Percentiles rank a stretch among this genome's conserved stretches.
phyloP scores from a whole-genome alignment of 495 filamentous ascomycete genomes.

The Venustampulla echinocandica region DNA sequence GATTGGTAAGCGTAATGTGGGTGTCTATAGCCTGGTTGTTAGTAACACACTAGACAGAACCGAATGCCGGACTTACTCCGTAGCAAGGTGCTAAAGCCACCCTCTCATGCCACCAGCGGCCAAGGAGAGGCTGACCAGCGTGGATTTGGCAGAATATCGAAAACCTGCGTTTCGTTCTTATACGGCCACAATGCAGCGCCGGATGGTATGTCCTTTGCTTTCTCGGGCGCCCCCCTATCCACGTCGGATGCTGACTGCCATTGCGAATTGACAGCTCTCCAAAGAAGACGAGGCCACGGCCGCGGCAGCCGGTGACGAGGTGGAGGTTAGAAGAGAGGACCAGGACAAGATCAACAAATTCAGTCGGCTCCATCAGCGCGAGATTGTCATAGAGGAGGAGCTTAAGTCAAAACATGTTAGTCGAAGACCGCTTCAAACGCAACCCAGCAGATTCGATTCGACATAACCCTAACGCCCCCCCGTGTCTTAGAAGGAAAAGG shows the following conservation, averaged over 20 bases:
- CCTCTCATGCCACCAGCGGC: no score
- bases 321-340: constrained; percentile 88
- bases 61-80: no score
- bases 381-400: constrained; percentile 68
- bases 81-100: no score
- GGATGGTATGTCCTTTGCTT: not conserved
- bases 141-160: no score
- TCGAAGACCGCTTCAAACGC: not conserved
- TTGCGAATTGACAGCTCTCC: constrained; percentile 53
- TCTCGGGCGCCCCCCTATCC: not conserved
- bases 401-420: constrained; percentile 74
- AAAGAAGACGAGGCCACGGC: constrained; percentile 77
- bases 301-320: constrained; percentile 66
- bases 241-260: not conserved
- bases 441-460: not conserved
- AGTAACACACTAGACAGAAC: no score
- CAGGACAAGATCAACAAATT: constrained; percentile 99
- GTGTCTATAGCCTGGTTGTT: no score
- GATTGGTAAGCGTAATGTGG: no score
- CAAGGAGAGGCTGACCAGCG: no score
- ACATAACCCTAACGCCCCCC: no score
- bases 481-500: constrained; percentile 86
- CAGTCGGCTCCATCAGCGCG: constrained; percentile 84
- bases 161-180: no score
- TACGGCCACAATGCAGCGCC: not conserved